Base-by-base conservation (phyloP, 116 monocot genomes). In the Posidonia oceanica region DNA sequence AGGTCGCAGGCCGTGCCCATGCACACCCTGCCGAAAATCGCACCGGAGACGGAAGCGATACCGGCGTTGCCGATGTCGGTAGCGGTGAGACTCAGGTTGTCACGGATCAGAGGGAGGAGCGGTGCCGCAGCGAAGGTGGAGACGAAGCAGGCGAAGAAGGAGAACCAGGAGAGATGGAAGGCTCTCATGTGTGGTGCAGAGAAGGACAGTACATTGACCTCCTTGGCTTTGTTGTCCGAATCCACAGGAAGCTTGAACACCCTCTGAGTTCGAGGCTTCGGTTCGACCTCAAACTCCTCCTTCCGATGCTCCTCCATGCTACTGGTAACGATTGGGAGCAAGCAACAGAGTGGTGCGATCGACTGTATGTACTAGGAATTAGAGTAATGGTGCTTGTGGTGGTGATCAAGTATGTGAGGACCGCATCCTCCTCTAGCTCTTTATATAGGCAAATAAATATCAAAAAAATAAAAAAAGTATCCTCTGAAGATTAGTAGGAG, bases 1-100 rank as follows among this genome's bases (percentile, higher is more conserved):
- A 95, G 85, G 77, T 95, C 94, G 67, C 89, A 95, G 53, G 95
- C 91, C 6, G 91, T 78, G 75, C 95, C 95, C 95, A 95, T 95
- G 73, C 75, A 83, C 17, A 94, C 57, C 54, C 87, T 76, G 63
- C 88, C 94, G 66, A 95, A 84, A 29, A 91, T 82, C 11, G 95
- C 94, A 17, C 91, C 86, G 39, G 88, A 81, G 36, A 91, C 91
- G 44, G 91, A 88, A 61, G 88, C 86, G 14, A 95, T 72, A 23
- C 91, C 91, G 42, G 95, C 95, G 70, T 95, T 88, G 48, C 91
- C 86, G 74, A 95, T 88, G 76, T 91, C 95, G n/a, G 82, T 81
- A 63, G 83, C 53, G 64, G 88, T 91, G 68, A 95, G 83, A 67
- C 71, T 73, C 64, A 91, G 95, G 72, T 86, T 88, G 81, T 95